Conservation (phyloP, 306 rosid genomes). For the Abrus pulchellus region DNA sequence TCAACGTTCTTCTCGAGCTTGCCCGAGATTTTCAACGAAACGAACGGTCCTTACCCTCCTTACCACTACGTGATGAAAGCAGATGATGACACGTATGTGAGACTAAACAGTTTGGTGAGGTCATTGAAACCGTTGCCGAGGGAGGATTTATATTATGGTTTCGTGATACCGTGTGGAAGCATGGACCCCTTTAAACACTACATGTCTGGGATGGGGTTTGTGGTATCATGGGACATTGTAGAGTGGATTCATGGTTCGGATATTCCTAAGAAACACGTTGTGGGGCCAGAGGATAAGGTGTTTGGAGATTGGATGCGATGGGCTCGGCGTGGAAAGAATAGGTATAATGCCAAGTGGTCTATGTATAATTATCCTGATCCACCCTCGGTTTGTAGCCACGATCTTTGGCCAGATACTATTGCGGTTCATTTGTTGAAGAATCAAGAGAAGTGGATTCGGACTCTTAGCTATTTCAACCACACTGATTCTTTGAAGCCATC, state of each 20-base stretch:
- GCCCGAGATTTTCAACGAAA: conserved; percentile 70
- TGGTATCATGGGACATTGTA: conserved; percentile 92
- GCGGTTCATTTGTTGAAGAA: conserved; percentile 97
- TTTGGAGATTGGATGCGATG: conserved; percentile 87
- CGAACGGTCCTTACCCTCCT: conserved; percentile 63
- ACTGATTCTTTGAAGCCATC: conserved; percentile 73
- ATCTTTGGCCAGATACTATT: conserved; percentile 79
- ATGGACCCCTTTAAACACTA: conserved; percentile 89
- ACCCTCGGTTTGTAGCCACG: conserved; percentile 74
- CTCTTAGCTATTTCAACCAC: conserved; percentile 75
- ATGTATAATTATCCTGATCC: conserved; percentile 97
- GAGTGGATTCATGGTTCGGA: conserved; percentile 86
- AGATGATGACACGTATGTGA: conserved; percentile 79
- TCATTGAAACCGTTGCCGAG: conserved; percentile 72
- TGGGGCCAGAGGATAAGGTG: conserved; percentile 86
- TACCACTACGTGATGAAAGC: conserved; percentile 92
- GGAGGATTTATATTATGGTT: conserved; percentile 90
- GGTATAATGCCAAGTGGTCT: conserved; percentile 92
- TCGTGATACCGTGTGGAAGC: conserved; percentile 91
- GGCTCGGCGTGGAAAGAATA: conserved; percentile 67
- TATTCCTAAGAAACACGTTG: conserved; percentile 74
- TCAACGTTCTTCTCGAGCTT: conserved; percentile 77
- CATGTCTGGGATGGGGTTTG: conserved; percentile 98
- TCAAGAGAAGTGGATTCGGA: conserved; percentile 81
- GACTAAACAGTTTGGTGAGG: conserved; percentile 69